Base-by-base conservation (phyloP, 1,284 basidiomycete genomes). In the Trichosporon coremiiforme region DNA sequence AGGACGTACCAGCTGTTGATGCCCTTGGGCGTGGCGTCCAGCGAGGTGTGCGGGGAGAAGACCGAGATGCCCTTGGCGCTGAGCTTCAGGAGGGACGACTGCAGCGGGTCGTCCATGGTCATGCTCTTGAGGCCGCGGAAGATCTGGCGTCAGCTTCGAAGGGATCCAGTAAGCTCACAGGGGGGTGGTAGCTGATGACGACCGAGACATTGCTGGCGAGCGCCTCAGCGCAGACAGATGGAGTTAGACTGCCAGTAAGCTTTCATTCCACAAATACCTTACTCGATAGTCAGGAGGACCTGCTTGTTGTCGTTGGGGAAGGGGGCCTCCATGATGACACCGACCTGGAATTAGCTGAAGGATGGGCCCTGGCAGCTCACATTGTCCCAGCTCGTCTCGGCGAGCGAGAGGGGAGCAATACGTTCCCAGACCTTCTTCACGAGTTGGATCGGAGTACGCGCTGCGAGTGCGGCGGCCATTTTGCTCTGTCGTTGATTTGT, bases 201-300 rank as follows among this genome's bases (percentile, higher is more conserved):
- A 82, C 68, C 88, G 87, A 65, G 88, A 88, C 55, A 87, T 87
- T 53, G 0, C 87, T 86, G 1, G 86, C 79, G 15, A 94, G 84
- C 0, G 92, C 91, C 85, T 95, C 93, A 64, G 88, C 85, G 67
- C 90, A 86, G 25, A 96, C 93, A 13, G 88, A 86, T 1, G 91
- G 86, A 0, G 93, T 95, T 25, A 95, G 83, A 79, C 93, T 94
- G 78, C 25, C 25, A 25, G 25, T 25, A 25, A 25, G 25, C 25
- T 25, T 25, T 25, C 25, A 25, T 25, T 25, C 25, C 25, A 25
- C 25, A 25, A 25, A 25, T 25, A 25, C 25, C 90, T 75, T 76
- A 94, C 93, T 95, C 93, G 76, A 94, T 92, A 10, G 93, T 94
- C 67, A 95, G 85, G 13, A 96, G 85, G 22, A 96, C 85, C 45